Evolutionary conservation across 202 grass and related monocot genomes (phyloP).

Genomic region (Elaeis oleifera): DNA sequence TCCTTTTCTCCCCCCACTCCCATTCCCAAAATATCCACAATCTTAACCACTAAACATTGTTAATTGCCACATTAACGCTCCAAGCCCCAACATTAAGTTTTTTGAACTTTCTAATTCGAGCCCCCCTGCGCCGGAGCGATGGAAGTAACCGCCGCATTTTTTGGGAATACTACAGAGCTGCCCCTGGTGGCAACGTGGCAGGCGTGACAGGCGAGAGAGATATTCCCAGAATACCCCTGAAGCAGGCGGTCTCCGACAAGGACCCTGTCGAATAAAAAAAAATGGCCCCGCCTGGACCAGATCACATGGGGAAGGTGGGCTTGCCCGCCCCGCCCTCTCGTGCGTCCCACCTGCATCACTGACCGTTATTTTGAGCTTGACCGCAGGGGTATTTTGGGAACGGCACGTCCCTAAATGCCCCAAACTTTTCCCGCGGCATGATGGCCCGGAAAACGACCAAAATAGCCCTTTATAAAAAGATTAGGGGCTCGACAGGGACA

Average conservation of each 20-base stretch:
- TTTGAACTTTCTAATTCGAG: too few relatives aligned
- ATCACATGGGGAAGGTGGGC: constrained; percentile 2
- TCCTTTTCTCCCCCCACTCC: neutral
- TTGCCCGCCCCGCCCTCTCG: neutral
- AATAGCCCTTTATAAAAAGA: too few relatives aligned
- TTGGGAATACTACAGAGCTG: too few relatives aligned
- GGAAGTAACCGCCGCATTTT: too few relatives aligned
- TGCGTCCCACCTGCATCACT: constrained; percentile 32
- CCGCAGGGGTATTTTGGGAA: constrained; percentile 19
- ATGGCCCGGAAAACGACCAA: too few relatives aligned
- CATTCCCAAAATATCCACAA: constrained; percentile 32
- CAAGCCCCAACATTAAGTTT: neutral
- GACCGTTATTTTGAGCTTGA: constrained; percentile 31
- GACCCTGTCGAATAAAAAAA: constrained; percentile 24
- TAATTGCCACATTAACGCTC: constrained; percentile 12
- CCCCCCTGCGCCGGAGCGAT: too few relatives aligned
- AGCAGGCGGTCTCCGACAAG: constrained; percentile 24
- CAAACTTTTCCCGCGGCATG: neutral
- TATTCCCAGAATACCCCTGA: constrained; percentile 22
- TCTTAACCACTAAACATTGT: constrained; percentile 11
- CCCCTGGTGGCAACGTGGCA: constrained; percentile 1
- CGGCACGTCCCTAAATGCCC: constrained; percentile 1
- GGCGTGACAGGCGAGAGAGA: constrained; percentile 12
- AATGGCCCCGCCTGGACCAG: neutral
- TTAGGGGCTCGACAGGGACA: too few relatives aligned